Percentiles rank a stretch among this genome's conserved stretches.
Conservation (phyloP, 2,329 filamentous ascomycete species). For the Fusarium sp. region DNA sequence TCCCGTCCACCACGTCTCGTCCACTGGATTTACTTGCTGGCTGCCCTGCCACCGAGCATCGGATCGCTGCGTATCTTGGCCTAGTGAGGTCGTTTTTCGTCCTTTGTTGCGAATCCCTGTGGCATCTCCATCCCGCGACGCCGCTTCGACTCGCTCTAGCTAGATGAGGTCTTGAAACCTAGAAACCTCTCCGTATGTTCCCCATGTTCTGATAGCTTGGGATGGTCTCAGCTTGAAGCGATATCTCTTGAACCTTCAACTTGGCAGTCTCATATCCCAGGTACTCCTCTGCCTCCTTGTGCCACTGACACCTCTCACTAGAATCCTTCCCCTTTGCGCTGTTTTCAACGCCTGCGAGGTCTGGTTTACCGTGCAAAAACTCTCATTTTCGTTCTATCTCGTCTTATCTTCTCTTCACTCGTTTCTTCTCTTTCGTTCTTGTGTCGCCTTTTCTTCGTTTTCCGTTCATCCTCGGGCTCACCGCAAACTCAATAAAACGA, state of each 20-base stretch:
- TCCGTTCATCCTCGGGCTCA: conserved; percentile 15
- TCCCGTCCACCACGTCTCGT: conserved; percentile 16
- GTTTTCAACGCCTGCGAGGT: conserved; percentile 35
- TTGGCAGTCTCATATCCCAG: conserved; percentile 22
- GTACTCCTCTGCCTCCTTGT: conserved; percentile 17
- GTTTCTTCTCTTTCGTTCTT: conserved; percentile 28
- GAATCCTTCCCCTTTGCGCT: conserved; percentile 33
- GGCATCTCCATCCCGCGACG: conserved; percentile 14
- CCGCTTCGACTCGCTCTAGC: conserved; percentile 5
- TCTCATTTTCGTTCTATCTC: conserved; percentile 32
- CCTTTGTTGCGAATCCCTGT: conserved; percentile 36
- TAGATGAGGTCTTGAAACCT: conserved; percentile 21
- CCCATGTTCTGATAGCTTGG: neutral
- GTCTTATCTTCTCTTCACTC: conserved; percentile 34
- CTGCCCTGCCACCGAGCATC: conserved; percentile 22
- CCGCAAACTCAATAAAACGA: conserved; percentile 29
- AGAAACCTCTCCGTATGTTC: conserved; percentile 23
- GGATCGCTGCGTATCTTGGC: conserved; percentile 21
- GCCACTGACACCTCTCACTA: conserved; percentile 34
- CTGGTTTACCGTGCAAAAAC: conserved; percentile 40
- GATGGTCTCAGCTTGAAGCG: conserved; percentile 20
- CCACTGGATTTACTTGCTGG: conserved; percentile 24
- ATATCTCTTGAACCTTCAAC: conserved; percentile 28
- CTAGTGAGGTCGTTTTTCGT: conserved; percentile 33
- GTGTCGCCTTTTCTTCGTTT: conserved; percentile 9